Evolutionary conservation across 2,329 filamentous ascomycete species (phyloP), one percentile per base, ranked within the genome.

Genomic region (Fusarium equiseti): DNA sequence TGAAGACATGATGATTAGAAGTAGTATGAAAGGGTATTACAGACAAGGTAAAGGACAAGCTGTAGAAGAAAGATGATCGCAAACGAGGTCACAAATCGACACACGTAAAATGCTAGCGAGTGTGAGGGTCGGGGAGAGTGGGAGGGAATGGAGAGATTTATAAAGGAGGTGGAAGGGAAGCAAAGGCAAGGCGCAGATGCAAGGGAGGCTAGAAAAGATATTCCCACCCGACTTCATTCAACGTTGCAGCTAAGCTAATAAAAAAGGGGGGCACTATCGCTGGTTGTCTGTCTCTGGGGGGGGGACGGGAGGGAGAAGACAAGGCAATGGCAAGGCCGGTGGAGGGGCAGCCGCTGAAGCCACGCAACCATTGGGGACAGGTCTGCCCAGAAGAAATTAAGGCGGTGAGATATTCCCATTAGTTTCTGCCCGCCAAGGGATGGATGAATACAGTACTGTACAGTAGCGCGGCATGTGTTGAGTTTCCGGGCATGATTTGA

Each of bases 401-500:
- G 69, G 75, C 75, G 75, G 75, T 77, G 75, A 76, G 74, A 53
- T 58, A 58, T 66, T 64, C 50, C 42, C 54, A 60, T 64, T 63
- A 64, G 68, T 71, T 68, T 75, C 68, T 73, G 70, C 59, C 67
- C 69, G 63, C 68, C 63, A 67, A 67, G 65, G 52, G 63, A 62
- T 53, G 50, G 50, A 26, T 53, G 50, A 53, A 53, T 53, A 53
- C 50, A 53, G 50, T 43, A 53, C 38, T 53, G 50, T 53, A 53
- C 50, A 53, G 50, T 53, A 53, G 50, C 50, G 44, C 44, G 57
- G 54, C 52, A 68, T 70, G 66, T 66, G 61, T 70, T 45, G 67
- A 70, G 57, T 59, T 38, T 38, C 35, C 35, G 20, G 20, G 20
- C 20, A 38, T 43, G 50, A 53, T 43, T 53, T 53, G 24, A 53